Base-by-base conservation (phyloP, 2,329 filamentous ascomycete genomes). In the Pseudogymnoascus sp. region DNA sequence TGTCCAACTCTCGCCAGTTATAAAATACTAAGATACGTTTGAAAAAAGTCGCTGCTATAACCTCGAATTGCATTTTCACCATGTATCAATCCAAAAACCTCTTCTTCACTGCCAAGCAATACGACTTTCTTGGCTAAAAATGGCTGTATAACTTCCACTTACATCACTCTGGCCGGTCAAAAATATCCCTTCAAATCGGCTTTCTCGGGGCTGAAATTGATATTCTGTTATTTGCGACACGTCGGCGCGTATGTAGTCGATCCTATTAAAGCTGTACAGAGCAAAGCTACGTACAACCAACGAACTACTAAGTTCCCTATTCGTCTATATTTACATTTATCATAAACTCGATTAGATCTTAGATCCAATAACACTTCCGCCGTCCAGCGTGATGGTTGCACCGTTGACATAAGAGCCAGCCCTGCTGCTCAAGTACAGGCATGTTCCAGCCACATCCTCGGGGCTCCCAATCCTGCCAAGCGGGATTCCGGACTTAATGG, bases 401-500 rank as follows among this genome's bases (percentile, higher is more conserved):
- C 86, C 86, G 64, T 87, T 89, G 35, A 87, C 78, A 70, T 80
- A 88, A 1, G 81, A 76, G 3, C 88, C 88, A 1, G 88, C 88
- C 60, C 81, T 77, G 67, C 86, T 88, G 38, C 80, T 78, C 69
- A 91, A 72, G 73, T 87, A 91, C 61, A 91, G 73, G 70, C 87
- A 89, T 9, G 87, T 80, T 0, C 88, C 88, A 0, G 87, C 87
- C 3, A 89, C 84, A 71, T 91, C 88, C 70, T 85, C 75, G 0
- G 85, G 81, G 16, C 75, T 80, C 0, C 88, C 88, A 67, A 90
- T 88, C 32, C 88, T 75, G 0, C 82, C 80, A 65, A 90, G 69
- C 8, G 88, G 88, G 63, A 88, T 84, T 3, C 84, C 79, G 0
- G 73, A 74, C 62, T 78, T 77, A 65, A 88, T 85, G 6, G 71